Evolutionary conservation across 2,329 filamentous ascomycete genomes (phyloP).

Genomic region (Fusarium nanum): DNA sequence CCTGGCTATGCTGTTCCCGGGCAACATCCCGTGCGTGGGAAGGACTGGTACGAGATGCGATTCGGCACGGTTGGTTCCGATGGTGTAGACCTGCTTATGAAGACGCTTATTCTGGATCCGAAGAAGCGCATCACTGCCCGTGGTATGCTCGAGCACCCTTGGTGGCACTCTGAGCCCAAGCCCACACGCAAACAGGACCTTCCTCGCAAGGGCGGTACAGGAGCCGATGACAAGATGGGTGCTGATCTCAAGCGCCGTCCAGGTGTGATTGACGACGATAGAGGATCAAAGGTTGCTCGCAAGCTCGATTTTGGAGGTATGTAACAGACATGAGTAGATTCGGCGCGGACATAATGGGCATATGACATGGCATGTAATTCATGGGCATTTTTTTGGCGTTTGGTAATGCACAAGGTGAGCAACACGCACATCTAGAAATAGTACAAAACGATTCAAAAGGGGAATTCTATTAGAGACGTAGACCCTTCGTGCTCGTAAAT

Average conservation of each 20-base stretch:
- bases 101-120: slow-evolving; percentile 88
- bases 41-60: slow-evolving; percentile 77
- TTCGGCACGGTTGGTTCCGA: slow-evolving; percentile 85
- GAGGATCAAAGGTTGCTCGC: slow-evolving; percentile 80
- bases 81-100: slow-evolving; percentile 89
- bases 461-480: slow-evolving; percentile 19
- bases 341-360: background rate
- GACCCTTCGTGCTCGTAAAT: slow-evolving; percentile 30
- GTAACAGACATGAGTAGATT: slow-evolving; percentile 15
- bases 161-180: slow-evolving; percentile 86
- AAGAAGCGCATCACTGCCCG: slow-evolving; percentile 81
- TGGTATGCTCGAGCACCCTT: slow-evolving; percentile 82
- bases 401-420: background rate
- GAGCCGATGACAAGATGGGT: slow-evolving; percentile 79
- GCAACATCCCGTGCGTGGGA: slow-evolving; percentile 70
- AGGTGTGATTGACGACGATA: slow-evolving; percentile 75
- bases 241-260: slow-evolving; percentile 81
- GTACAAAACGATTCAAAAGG: background rate
- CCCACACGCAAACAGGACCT: slow-evolving; percentile 86
- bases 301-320: slow-evolving; percentile 80
- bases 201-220: slow-evolving; percentile 79
- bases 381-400: slow-evolving; percentile 32
- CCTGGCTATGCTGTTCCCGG: slow-evolving; percentile 82
- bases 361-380: slow-evolving; percentile 5
- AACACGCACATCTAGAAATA: slow-evolving; percentile 11